Evolutionary conservation across 352 stramenopile genomes (phyloP).

Genomic region (Lagenidium giganteum): DNA sequence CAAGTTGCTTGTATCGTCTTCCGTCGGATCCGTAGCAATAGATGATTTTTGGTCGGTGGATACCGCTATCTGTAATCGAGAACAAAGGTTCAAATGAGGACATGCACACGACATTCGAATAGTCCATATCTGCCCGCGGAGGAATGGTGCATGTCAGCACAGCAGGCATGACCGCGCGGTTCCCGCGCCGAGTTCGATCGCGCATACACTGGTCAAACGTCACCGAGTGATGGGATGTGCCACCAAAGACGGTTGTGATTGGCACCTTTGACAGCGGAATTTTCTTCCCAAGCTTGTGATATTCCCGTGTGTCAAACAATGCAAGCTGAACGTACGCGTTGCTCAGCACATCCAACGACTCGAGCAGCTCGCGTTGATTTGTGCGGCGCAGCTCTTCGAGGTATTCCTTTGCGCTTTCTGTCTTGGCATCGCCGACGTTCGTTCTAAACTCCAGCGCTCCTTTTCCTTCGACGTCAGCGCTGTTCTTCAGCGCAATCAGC

Average conservation of each 20-base stretch:
- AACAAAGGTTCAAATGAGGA: constrained; percentile 91
- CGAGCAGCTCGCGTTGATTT: constrained; percentile 47
- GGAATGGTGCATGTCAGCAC: constrained; percentile 71
- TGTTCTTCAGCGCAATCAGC: constrained; percentile 94
- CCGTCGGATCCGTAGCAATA: constrained; percentile 93
- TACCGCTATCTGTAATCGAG: constrained; percentile 91
- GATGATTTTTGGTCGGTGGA: constrained; percentile 98
- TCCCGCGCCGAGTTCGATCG: constrained; percentile 31
- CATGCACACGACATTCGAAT: constrained; percentile 75
- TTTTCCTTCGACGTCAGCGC: constrained; percentile 83
- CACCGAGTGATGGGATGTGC: constrained; percentile 12
- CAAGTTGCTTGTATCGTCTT: constrained; percentile 90
- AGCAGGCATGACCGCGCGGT: constrained; percentile 55
- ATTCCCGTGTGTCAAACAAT: constrained; percentile 73
- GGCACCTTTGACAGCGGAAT: constrained; percentile 61
- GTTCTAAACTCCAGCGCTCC: constrained; percentile 67
- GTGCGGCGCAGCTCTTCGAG: constrained; percentile 53
- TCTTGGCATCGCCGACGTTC: constrained; percentile 79
- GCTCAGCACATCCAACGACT: constrained; percentile 69
- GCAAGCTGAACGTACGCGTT: constrained; percentile 78
- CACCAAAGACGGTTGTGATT: constrained; percentile 28
- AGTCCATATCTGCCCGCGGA: constrained; percentile 74
- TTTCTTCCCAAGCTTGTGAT: constrained; percentile 68
- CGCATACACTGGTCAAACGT: constrained; percentile 76
- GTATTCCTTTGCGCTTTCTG: constrained; percentile 54